Evolutionary conservation across 306 rosid species (phyloP).

Genomic region (Elaeagnus macrophylla): DNA sequence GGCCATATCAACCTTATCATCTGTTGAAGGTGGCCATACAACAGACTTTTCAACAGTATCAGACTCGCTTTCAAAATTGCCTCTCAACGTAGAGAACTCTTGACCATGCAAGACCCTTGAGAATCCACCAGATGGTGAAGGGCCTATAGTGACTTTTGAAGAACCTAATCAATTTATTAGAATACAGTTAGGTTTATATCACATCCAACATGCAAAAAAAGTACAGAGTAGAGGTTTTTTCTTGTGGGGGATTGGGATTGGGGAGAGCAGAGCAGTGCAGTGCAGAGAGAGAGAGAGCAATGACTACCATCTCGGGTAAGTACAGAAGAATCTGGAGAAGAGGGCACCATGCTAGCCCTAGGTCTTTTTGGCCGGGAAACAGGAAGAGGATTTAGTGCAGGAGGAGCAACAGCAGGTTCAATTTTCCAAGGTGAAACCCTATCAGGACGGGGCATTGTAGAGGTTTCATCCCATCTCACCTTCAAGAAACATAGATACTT

Average conservation of each 20-base stretch:
- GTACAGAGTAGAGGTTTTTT: neutral
- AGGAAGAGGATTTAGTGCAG: conserved; percentile 65
- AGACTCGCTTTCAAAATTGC: conserved; percentile 43
- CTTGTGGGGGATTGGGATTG: too few relatives aligned
- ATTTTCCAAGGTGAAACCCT: conserved; percentile 97
- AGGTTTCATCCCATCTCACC: conserved; percentile 99
- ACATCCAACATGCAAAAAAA: neutral
- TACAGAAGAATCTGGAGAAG: conserved; percentile 74
- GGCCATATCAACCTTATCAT: conserved; percentile 48
- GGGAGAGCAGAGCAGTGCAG: too few relatives aligned
- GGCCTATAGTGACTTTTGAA: conserved; percentile 54
- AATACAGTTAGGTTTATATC: neutral
- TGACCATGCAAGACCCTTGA: conserved; percentile 99
- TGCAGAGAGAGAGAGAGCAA: too few relatives aligned
- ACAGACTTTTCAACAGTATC: conserved; percentile 56
- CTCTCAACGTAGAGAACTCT: conserved; percentile 78
- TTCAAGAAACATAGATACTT: conserved; percentile 18
- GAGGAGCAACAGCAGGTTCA: conserved; percentile 89
- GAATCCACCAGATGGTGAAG: conserved; percentile 55
- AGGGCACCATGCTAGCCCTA: conserved; percentile 54
- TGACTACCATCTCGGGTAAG: conserved; percentile 68
- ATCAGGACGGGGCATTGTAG: conserved; percentile 81
- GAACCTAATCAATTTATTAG: conserved; percentile 24
- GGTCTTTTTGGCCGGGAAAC: conserved; percentile 78
- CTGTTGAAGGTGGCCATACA: conserved; percentile 45